These are phyloP conservation scores for Scytalidium lignicola DNA, from an alignment of 2,329 filamentous ascomycete genomes.

Conservation along the genomic window DNA sequence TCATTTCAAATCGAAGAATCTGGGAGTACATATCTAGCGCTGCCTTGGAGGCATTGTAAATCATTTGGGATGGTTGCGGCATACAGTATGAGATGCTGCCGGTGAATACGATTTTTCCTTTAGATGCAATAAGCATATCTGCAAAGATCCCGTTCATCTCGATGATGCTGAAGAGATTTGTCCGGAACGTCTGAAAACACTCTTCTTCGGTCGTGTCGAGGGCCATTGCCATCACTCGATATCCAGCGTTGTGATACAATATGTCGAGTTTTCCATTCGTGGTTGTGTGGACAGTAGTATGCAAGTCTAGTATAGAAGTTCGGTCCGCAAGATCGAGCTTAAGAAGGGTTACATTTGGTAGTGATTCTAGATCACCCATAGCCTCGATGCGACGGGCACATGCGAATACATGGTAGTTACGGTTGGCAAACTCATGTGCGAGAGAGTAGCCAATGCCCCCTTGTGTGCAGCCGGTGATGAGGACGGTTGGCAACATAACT, in stretches of 20 bases:
- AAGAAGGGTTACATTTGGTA: slow-evolving; percentile 16
- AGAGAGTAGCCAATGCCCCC: slow-evolving; percentile 6
- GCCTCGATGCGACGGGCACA: background rate
- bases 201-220: slow-evolving; percentile 28
- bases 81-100: slow-evolving; percentile 6
- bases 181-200: slow-evolving; percentile 28
- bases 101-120: slow-evolving; percentile 21
- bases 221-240: slow-evolving; percentile 24
- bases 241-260: slow-evolving; percentile 39
- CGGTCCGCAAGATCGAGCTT: slow-evolving; percentile 35
- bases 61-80: background rate
- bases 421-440: slow-evolving; percentile 3
- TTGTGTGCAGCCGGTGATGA: slow-evolving; percentile 6
- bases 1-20: slow-evolving; percentile 22
- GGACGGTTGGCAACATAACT: slow-evolving; percentile 1
- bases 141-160: slow-evolving; percentile 24
- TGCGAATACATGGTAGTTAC: slow-evolving; percentile 5
- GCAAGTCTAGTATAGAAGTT: slow-evolving; percentile 27
- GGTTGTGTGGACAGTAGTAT: slow-evolving; percentile 25
- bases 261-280: slow-evolving; percentile 35
- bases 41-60: slow-evolving; percentile 13
- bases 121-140: slow-evolving; percentile 26
- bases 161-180: slow-evolving; percentile 26
- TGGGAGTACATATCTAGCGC: slow-evolving; percentile 15
- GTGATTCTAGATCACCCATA: slow-evolving; percentile 1